Evolutionary conservation across 768 basidiomycete genomes (phyloP).

Genomic region (Pleurotus cornucopiae): DNA sequence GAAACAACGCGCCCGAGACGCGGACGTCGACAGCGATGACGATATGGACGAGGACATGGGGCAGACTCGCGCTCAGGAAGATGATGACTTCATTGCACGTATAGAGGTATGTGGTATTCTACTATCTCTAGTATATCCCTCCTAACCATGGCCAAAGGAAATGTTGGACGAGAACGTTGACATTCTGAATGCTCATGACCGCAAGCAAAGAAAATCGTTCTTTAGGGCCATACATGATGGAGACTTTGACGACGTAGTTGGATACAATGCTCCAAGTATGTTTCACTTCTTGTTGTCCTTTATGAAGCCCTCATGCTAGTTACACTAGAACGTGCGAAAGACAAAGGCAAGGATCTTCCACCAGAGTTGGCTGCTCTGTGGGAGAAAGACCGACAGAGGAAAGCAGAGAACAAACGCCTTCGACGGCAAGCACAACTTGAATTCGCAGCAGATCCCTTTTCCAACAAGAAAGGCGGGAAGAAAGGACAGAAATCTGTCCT

Average conservation of each 20-base stretch:
- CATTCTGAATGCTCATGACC: constrained; percentile 37
- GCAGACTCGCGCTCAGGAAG: constrained; percentile 41
- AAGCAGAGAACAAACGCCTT: constrained; percentile 68
- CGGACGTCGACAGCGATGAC: constrained; percentile 30
- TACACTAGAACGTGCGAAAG: constrained; percentile 38
- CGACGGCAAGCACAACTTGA: constrained; percentile 55
- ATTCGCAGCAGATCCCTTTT: constrained; percentile 59
- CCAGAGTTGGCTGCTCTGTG: constrained; percentile 62
- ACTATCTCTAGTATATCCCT: neutral
- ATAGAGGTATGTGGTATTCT: constrained; percentile 42
- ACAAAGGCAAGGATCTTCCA: constrained; percentile 50
- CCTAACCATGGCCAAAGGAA: constrained; percentile 32
- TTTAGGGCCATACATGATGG: constrained; percentile 63
- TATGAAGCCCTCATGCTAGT: neutral
- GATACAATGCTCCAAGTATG: constrained; percentile 45
- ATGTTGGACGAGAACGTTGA: constrained; percentile 57
- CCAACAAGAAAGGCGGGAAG: constrained; percentile 59
- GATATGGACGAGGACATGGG: constrained; percentile 16
- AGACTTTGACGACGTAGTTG: constrained; percentile 37
- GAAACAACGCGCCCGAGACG: constrained; percentile 20
- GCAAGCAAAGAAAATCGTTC: constrained; percentile 48
- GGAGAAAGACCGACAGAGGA: constrained; percentile 79
- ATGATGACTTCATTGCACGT: constrained; percentile 51
- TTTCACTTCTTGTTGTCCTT: constrained; percentile 10
- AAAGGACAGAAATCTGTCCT: constrained; percentile 68